These are phyloP conservation scores for Sisymbrium altissimum DNA, from an alignment of 345 rosid species.

Conservation along the genomic window DNA sequence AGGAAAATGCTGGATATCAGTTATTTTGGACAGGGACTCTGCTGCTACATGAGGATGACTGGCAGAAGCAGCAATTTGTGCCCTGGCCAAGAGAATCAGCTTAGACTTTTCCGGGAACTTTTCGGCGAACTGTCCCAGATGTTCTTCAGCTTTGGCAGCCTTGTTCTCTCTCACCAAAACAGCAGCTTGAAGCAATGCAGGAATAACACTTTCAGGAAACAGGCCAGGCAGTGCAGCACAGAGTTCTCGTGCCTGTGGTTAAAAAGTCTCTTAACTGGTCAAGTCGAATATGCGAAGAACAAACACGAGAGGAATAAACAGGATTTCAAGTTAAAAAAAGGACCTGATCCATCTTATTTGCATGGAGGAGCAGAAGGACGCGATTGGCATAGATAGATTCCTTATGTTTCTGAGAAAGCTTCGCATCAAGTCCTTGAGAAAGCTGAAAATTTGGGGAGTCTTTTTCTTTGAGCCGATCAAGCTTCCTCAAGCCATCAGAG, in stretches of 20 bases:
- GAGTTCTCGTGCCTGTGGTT: constrained; percentile 79
- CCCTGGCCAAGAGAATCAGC: constrained; percentile 72
- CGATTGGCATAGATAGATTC: constrained; percentile 83
- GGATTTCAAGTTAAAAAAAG: neutral
- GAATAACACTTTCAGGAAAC: constrained; percentile 63
- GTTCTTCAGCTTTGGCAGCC: constrained; percentile 79
- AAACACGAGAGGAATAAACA: neutral
- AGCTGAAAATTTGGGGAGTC: constrained; percentile 60
- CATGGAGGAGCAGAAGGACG: constrained; percentile 82
- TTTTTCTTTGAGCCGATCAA: constrained; percentile 76
- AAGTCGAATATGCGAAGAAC: neutral
- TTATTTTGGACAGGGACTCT: constrained; percentile 65
- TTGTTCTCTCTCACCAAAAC: constrained; percentile 86
- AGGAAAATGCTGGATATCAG: constrained; percentile 89
- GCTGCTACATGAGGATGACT: constrained; percentile 81
- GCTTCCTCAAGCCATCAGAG: constrained; percentile 79
- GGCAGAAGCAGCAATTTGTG: constrained; percentile 89
- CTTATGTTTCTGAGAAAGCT: constrained; percentile 70
- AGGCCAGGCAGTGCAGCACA: constrained; percentile 56
- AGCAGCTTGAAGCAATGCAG: constrained; percentile 83
- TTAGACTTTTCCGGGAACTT: constrained; percentile 68
- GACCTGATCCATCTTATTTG: constrained; percentile 96
- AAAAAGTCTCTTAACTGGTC: neutral
- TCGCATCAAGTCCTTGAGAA: constrained; percentile 57
- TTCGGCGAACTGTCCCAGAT: constrained; percentile 63